Conservation (phyloP, 2,329 filamentous ascomycete genomes). For the Sarocladiaceae sp. region DNA sequence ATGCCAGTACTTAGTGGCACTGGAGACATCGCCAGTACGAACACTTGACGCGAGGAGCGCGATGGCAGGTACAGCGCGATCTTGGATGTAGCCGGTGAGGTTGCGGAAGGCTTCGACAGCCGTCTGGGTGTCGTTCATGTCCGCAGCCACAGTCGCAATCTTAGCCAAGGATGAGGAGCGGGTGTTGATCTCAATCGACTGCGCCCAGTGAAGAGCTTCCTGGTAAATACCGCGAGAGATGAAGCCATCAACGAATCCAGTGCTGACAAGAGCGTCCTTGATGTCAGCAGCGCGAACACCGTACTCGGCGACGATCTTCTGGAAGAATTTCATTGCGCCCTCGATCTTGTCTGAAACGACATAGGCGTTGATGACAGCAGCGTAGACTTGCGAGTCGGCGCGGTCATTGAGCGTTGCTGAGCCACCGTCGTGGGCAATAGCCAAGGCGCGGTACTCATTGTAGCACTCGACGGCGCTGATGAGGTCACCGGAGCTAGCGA, state of each 20-base stretch:
- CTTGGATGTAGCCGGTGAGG: slow-evolving; percentile 44
- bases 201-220: slow-evolving; percentile 69
- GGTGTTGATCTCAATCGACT: slow-evolving; percentile 52
- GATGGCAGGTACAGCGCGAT: slow-evolving; percentile 56
- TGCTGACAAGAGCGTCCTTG: slow-evolving; percentile 63
- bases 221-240: slow-evolving; percentile 63
- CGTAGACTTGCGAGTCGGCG: slow-evolving; percentile 79
- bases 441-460: slow-evolving; percentile 85
- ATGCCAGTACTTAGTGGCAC: slow-evolving; percentile 75
- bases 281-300: slow-evolving; percentile 54
- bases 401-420: slow-evolving; percentile 61
- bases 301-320: slow-evolving; percentile 64
- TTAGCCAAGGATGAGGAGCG: slow-evolving; percentile 60
- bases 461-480: slow-evolving; percentile 89
- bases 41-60: slow-evolving; percentile 84
- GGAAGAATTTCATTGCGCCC: slow-evolving; percentile 78
- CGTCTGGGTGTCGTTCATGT: slow-evolving; percentile 63
- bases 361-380: slow-evolving; percentile 86
- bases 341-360: slow-evolving; percentile 72
- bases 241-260: slow-evolving; percentile 74
- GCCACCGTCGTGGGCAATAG: slow-evolving; percentile 77
- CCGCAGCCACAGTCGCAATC: slow-evolving; percentile 73
- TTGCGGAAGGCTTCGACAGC: slow-evolving; percentile 61
- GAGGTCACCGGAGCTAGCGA: slow-evolving; percentile 73
- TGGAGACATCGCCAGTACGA: slow-evolving; percentile 70